Evolutionary conservation across 176 grass and related monocot genomes (phyloP).

Genomic region (Coix lacrymajobi): DNA sequence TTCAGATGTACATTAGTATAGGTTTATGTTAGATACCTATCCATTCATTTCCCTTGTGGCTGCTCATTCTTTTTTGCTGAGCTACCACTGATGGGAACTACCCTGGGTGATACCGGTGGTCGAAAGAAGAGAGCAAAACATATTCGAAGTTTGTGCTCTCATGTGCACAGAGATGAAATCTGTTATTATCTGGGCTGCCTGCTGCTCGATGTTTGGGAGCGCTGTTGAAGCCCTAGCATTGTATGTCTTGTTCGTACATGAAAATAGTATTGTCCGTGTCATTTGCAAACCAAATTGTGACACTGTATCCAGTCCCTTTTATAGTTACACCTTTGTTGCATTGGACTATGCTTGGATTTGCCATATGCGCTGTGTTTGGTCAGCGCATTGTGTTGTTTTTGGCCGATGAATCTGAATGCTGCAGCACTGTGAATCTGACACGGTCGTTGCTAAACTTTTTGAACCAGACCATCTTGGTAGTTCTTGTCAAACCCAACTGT

Average conservation of each 20-base stretch:
- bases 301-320: background rate
- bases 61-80: constrained; percentile 55
- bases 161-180: constrained; percentile 32
- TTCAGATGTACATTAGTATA: constrained; percentile 46
- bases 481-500: background rate
- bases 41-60: constrained; percentile 46
- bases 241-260: constrained; percentile 30
- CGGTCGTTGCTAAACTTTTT: background rate
- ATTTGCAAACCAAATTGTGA: background rate
- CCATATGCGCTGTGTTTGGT: background rate
- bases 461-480: background rate
- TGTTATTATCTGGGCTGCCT: constrained; percentile 22
- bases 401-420: background rate
- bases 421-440: background rate
- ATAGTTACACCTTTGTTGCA: background rate
- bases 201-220: constrained; percentile 11
- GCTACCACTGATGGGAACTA: constrained; percentile 49
- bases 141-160: constrained; percentile 26
- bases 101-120: constrained; percentile 34
- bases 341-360: background rate
- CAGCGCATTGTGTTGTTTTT: background rate
- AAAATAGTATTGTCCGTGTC: constrained; percentile 11
- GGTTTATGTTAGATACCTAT: constrained; percentile 37
- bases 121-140: constrained; percentile 4
- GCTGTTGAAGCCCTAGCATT: constrained; percentile 27